A percentile compares a stretch with the other conserved stretches of the same genome.
phyloP scores from a whole-genome alignment of 2,329 filamentous ascomycete species.

The Pezicula rhizophila region DNA sequence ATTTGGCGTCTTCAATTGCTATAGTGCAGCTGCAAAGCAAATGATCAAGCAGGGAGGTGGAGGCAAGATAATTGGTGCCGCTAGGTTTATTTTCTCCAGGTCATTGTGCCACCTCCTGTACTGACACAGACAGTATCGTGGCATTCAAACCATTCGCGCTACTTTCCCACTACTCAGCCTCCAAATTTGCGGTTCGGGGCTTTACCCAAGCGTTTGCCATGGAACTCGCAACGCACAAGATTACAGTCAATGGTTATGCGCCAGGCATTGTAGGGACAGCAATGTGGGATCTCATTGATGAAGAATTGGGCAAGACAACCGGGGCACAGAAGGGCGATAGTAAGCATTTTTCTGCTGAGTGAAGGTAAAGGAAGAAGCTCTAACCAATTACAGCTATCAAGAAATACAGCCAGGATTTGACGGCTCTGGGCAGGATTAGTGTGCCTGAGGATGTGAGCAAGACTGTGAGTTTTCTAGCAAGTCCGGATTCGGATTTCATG shows the following conservation, averaged over 20 bases:
- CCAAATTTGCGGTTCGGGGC: slow-evolving; percentile 62
- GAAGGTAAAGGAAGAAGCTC: too few relatives aligned
- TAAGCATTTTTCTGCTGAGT: too few relatives aligned
- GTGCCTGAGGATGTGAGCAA: slow-evolving; percentile 58
- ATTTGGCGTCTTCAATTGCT: slow-evolving; percentile 59
- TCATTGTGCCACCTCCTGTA: slow-evolving; percentile 23
- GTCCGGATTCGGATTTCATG: slow-evolving; percentile 55
- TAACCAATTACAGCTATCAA: slow-evolving; percentile 33
- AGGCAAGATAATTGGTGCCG: slow-evolving; percentile 24
- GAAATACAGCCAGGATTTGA: slow-evolving; percentile 46
- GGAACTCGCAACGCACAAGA: slow-evolving; percentile 58
- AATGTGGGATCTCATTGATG: slow-evolving; percentile 67
- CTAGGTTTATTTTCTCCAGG: slow-evolving; percentile 31
- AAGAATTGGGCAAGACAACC: slow-evolving; percentile 45
- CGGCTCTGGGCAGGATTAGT: slow-evolving; percentile 50
- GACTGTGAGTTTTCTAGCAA: slow-evolving; percentile 54
- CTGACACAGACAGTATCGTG: slow-evolving; percentile 35
- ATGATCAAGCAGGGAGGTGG: slow-evolving; percentile 54
- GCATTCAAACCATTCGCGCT: slow-evolving; percentile 54
- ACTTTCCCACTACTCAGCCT: slow-evolving; percentile 57
- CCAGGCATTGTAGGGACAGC: slow-evolving; percentile 59
- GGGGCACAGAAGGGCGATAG: slow-evolving; percentile 45
- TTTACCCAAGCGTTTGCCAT: slow-evolving; percentile 61
- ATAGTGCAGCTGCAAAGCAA: slow-evolving; percentile 55
- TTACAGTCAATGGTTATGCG: slow-evolving; percentile 63